These are phyloP conservation scores for Magnolia kwangsiensis DNA, from an alignment of 164 flowering plant genomes.

Conservation along the genomic window DNA sequence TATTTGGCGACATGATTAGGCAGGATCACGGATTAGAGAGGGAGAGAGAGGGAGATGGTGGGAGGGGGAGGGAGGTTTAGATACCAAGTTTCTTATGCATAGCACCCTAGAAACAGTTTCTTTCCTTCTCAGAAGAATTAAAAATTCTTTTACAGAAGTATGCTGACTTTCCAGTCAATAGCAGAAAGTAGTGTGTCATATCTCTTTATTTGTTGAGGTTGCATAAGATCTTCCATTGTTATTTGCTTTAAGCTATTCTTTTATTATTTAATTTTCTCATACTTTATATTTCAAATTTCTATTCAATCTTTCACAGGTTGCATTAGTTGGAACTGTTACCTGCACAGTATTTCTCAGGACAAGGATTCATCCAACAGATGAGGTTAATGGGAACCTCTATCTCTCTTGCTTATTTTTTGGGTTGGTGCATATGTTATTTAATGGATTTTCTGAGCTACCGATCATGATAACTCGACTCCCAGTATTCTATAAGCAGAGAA, in stretches of 20 bases:
- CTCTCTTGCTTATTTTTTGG: constrained; percentile 76
- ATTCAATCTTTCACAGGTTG: constrained; percentile 51
- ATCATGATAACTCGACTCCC: constrained; percentile 81
- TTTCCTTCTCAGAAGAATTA: no score
- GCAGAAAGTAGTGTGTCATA: neutral
- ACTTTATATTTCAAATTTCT: neutral
- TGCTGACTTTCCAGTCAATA: neutral
- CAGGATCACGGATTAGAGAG: no score
- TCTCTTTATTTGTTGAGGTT: neutral
- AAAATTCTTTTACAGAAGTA: neutral
- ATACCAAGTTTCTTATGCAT: no score
- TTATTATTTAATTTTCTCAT: neutral
- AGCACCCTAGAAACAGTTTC: no score
- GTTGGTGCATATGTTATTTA: constrained; percentile 82
- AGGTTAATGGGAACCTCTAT: constrained; percentile 63
- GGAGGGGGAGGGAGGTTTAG: no score
- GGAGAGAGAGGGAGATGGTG: no score
- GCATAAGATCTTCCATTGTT: neutral
- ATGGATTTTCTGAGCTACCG: constrained; percentile 86
- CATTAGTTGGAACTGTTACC: constrained; percentile 70
- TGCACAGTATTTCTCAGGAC: constrained; percentile 72
- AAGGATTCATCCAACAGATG: constrained; percentile 62
- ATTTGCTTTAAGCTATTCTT: neutral
- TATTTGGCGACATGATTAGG: no score
- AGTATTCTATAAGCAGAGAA: constrained; percentile 83